phyloP scores from a whole-genome alignment of 352 stramenopile species.

The Pythium grandisporangium region DNA sequence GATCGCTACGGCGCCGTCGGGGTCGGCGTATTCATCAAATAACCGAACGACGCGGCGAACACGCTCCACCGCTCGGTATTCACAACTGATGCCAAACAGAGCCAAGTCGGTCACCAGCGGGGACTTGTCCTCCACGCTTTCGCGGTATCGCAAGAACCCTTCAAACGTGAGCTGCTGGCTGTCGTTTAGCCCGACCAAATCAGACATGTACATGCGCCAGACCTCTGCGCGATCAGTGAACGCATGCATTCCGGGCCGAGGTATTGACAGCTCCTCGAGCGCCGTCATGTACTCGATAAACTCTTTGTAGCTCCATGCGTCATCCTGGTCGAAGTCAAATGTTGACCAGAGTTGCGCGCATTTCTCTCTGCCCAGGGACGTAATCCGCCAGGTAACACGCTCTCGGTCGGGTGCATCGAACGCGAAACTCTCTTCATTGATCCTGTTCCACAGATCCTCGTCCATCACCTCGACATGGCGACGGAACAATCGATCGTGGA shows the following conservation, averaged over 20 bases:
- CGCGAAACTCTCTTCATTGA: slow-evolving; percentile 21
- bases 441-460: slow-evolving; percentile 6
- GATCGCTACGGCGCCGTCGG: slow-evolving; percentile 19
- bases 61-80: slow-evolving; percentile 14
- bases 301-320: slow-evolving; percentile 38
- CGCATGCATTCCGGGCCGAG: slow-evolving; percentile 17
- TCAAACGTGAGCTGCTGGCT: slow-evolving; percentile 35
- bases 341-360: slow-evolving; percentile 34
- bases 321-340: slow-evolving; percentile 50
- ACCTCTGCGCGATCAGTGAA: slow-evolving; percentile 27
- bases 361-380: slow-evolving; percentile 31
- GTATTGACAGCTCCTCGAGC: slow-evolving; percentile 10
- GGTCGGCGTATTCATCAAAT: slow-evolving; percentile 45
- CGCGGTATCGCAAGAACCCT: slow-evolving; percentile 46
- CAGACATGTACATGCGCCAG: slow-evolving; percentile 63
- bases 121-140: slow-evolving; percentile 29
- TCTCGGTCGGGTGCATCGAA: slow-evolving; percentile 33
- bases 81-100: slow-evolving; percentile 23
- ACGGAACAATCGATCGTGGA: slow-evolving; percentile 24
- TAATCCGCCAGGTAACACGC: slow-evolving; percentile 25
- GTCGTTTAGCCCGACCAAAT: slow-evolving; percentile 30
- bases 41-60: slow-evolving; percentile 13
- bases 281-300: slow-evolving; percentile 52
- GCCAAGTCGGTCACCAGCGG: slow-evolving; percentile 30
- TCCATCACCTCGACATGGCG: slow-evolving; percentile 10